phyloP scores from a whole-genome alignment of 805 yeast genomes.

The Yarrowia porcina region DNA sequence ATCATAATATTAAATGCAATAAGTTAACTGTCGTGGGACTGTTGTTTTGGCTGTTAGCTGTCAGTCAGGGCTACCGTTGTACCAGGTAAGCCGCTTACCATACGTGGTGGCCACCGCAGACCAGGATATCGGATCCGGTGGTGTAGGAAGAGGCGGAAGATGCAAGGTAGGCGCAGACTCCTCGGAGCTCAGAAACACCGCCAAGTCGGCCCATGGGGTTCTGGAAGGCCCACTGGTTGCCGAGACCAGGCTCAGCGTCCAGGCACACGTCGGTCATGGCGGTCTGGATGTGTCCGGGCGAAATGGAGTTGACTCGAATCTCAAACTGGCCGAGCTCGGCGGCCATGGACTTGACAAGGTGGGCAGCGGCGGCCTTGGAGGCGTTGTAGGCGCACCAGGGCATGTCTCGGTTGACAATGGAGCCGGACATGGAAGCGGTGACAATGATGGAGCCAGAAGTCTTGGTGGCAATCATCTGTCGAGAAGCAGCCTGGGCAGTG shows the following conservation, averaged over 20 bases:
- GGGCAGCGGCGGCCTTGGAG: constrained; percentile 85
- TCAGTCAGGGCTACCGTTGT: neutral
- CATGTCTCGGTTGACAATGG: constrained; percentile 81
- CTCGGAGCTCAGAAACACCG: constrained; percentile 78
- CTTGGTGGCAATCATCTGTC: constrained; percentile 51
- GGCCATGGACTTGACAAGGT: constrained; percentile 69
- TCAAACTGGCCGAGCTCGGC: constrained; percentile 78
- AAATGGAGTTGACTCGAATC: constrained; percentile 72
- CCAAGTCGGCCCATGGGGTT: constrained; percentile 82
- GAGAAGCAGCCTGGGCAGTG: constrained; percentile 63
- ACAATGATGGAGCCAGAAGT: constrained; percentile 68
- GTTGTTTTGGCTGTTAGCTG: neutral
- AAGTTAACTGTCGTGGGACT: neutral
- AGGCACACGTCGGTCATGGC: constrained; percentile 73
- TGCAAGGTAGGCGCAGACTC: constrained; percentile 70
- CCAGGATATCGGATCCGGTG: constrained; percentile 78
- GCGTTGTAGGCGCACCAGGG: constrained; percentile 78
- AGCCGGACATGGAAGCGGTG: constrained; percentile 87
- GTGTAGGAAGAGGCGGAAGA: constrained; percentile 74
- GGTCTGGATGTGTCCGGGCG: constrained; percentile 79
- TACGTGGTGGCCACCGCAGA: constrained; percentile 84
- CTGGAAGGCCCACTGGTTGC: constrained; percentile 67
- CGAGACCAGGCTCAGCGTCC: constrained; percentile 49
- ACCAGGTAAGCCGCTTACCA: constrained; percentile 56
- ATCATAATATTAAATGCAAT: constrained; percentile 18